These are phyloP conservation scores for Moricandia arvensis DNA, from an alignment of 345 rosid genomes.

Conservation along the genomic window DNA sequence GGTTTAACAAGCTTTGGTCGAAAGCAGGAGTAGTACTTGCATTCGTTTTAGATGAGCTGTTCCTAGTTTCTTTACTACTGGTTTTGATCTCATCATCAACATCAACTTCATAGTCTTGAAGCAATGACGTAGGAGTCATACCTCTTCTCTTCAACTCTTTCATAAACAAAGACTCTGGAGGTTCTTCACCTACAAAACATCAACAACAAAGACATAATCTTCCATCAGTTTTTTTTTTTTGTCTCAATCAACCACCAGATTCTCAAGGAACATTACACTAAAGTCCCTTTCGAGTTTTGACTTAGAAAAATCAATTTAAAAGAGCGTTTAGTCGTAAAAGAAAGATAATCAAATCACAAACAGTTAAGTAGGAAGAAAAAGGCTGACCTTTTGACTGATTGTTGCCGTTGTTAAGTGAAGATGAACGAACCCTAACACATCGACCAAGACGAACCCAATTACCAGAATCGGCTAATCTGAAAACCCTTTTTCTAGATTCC, in stretches of 20 bases:
- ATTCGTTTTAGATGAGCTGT: slow-evolving; percentile 56
- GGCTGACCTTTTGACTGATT: slow-evolving; percentile 60
- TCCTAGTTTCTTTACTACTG: slow-evolving; percentile 51
- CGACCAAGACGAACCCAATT: slow-evolving; percentile 22
- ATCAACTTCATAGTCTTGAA: slow-evolving; percentile 62
- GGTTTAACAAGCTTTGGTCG: slow-evolving; percentile 63
- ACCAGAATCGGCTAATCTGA: slow-evolving; percentile 31
- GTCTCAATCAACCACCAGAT: not conserved
- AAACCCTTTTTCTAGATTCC: slow-evolving; percentile 37
- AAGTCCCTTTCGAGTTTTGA: no score
- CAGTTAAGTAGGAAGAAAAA: no score
- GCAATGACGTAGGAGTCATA: slow-evolving; percentile 87
- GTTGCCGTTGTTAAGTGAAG: slow-evolving; percentile 55
- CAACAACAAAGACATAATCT: no score
- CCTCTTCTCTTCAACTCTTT: slow-evolving; percentile 92
- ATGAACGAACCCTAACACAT: slow-evolving; percentile 46
- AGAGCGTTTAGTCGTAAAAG: no score
- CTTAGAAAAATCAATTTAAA: no score
- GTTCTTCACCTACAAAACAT: slow-evolving; percentile 72
- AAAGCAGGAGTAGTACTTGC: slow-evolving; percentile 66
- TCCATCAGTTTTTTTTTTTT: no score
- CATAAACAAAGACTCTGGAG: slow-evolving; percentile 90
- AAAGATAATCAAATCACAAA: no score
- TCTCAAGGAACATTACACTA: not conserved
- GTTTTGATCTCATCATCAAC: slow-evolving; percentile 50